Evolutionary conservation across 805 yeast species (phyloP).

Genomic region (Novakomyces olei): DNA sequence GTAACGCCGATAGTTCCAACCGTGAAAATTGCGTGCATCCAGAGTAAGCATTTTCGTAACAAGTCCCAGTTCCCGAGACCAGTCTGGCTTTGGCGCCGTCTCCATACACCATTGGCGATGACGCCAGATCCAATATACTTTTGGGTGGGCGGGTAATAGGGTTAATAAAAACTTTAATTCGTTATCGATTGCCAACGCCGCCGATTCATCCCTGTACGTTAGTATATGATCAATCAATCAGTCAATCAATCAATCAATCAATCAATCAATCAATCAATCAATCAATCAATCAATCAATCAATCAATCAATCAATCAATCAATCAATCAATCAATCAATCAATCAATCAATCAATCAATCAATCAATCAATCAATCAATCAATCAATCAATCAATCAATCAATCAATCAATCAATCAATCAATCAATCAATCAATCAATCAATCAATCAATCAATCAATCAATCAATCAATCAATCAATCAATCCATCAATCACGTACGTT

Average conservation of each 20-base stretch:
- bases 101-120: constrained; percentile 70
- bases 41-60: constrained; percentile 43
- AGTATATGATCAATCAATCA: constrained; percentile 1
- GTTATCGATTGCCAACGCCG: constrained; percentile 19
- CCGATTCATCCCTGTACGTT: constrained; percentile 9
- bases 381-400: too few relatives aligned
- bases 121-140: constrained; percentile 93
- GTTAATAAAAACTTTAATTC: constrained; percentile 43
- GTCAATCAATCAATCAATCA: too few relatives aligned
- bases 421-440: too few relatives aligned
- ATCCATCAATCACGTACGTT: constrained; percentile 3
- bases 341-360: too few relatives aligned
- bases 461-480: too few relatives aligned
- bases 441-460: too few relatives aligned
- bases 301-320: too few relatives aligned
- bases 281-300: too few relatives aligned
- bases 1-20: constrained; percentile 81
- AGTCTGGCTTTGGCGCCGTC: constrained; percentile 24
- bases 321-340: too few relatives aligned
- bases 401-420: too few relatives aligned
- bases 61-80: constrained; percentile 49
- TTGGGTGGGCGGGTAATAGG: constrained; percentile 47
- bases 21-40: constrained; percentile 79
- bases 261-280: too few relatives aligned
- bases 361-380: too few relatives aligned